Conservation (phyloP, 2,329 filamentous ascomycete species). For the Colletotrichum sublineola region DNA sequence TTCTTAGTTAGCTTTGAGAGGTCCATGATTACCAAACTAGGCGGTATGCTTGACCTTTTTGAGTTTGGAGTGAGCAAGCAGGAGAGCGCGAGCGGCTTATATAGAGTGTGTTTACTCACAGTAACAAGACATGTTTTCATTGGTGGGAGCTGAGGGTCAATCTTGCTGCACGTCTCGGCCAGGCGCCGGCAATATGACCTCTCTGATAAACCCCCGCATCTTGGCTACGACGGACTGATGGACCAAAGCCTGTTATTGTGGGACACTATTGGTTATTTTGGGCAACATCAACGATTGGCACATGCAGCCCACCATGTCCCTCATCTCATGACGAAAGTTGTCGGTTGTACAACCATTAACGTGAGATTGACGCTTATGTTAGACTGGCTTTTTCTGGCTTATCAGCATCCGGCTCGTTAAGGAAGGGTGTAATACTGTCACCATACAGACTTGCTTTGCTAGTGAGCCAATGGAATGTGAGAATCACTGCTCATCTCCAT, state of each 20-base stretch:
- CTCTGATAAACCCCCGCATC: background rate
- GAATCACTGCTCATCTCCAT: too few relatives aligned
- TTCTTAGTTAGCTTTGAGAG: constrained; percentile 48
- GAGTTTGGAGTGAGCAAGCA: background rate
- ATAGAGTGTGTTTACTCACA: background rate
- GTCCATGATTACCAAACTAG: constrained; percentile 26
- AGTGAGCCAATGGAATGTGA: too few relatives aligned
- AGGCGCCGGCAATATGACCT: background rate
- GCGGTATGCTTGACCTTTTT: background rate
- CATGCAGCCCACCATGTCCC: background rate
- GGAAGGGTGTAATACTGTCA: too few relatives aligned
- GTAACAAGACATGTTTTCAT: too few relatives aligned
- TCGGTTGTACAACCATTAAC: background rate
- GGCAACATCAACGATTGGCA: background rate
- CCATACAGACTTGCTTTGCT: too few relatives aligned
- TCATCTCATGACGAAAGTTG: background rate
- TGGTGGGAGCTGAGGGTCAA: background rate
- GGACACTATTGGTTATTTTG: background rate
- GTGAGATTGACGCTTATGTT: background rate
- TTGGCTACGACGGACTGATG: background rate
- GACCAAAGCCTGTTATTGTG: background rate
- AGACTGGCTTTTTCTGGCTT: background rate
- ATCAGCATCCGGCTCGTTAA: background rate
- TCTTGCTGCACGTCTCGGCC: background rate
- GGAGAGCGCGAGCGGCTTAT: background rate